Evolutionary conservation across 257 asterid genomes (phyloP), one percentile per base, ranked within the genome.

Genomic region (Capsicum baccatum): DNA sequence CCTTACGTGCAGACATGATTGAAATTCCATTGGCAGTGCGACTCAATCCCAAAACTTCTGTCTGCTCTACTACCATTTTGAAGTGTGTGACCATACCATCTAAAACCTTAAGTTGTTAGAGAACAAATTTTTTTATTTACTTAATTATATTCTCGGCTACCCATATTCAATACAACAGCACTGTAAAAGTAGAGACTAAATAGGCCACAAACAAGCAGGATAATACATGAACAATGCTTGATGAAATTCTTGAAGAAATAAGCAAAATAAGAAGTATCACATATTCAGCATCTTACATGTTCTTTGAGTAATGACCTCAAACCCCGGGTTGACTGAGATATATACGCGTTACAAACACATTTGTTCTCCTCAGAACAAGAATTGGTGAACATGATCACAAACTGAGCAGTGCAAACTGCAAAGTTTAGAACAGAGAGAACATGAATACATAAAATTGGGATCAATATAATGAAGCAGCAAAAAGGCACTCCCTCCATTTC

Each of bases 281-380:
- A 95, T 88, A 19, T 80, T 79, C 47, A 54, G 21, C 63, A 62
- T 88, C 97, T 88, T 91, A 95, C 99, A 84, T 95, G 91, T 88
- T 94, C 96, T 87, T 90, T 94, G 83, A 97, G 93, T 88, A 92
- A 91, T 71, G 96, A 92, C 91, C 99, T 92, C 86, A 95, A 89
- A 87, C 89, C 89, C 90, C 96, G 91, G 16, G 99, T 93, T 84
- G 99, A 95, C 90, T 87, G 98, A 69, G 98, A 95, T 89, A 97
- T 86, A 89, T 92, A 95, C 88, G 98, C 98, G 80, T 86, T 86
- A 92, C 94, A 92, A 71, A 90, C 83, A 87, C 85, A 81, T 83
- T 89, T 91, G 83, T 89, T 71, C 85, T 86, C 90, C 84, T 86
- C 87, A 59, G 91, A 81, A 83, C 89, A 86, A 42, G 87, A 83